Percentiles rank a stretch among this genome's conserved stretches.
phyloP scores from a whole-genome alignment of 257 asterid genomes.

The Solanum rostratum region DNA sequence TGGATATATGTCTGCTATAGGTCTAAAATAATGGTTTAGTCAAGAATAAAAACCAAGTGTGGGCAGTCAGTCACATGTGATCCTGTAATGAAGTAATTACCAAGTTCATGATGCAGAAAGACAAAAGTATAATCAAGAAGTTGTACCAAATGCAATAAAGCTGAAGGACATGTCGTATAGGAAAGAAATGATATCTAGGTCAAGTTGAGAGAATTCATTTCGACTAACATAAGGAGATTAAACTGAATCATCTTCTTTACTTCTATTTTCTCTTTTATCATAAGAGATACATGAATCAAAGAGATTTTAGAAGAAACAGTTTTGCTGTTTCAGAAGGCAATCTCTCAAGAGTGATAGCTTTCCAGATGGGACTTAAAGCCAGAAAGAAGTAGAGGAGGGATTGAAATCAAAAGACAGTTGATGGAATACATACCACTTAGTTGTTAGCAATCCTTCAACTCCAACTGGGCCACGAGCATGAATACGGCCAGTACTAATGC shows the following conservation, averaged over 20 bases:
- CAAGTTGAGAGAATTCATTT: not conserved
- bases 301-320: not conserved
- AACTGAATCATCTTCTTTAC: not conserved
- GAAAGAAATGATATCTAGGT: not conserved
- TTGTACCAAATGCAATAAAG: not conserved
- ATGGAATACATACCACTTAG: constrained; percentile 50
- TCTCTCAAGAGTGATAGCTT: not conserved
- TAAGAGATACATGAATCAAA: not conserved
- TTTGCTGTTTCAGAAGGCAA: not conserved
- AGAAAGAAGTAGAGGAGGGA: not conserved
- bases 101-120: not conserved
- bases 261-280: not conserved
- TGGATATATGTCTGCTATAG: not conserved
- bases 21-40: not conserved
- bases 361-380: not conserved
- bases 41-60: not conserved
- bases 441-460: constrained; percentile 91
- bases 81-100: not conserved
- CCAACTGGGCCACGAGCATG: constrained; percentile 99
- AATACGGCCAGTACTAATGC: constrained; percentile 87
- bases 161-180: not conserved
- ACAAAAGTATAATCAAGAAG: not conserved
- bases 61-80: not conserved
- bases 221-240: not conserved
- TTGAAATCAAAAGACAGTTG: not conserved